Base-by-base conservation (phyloP, 2,329 filamentous ascomycete species). In the Pseudogymnoascus sp. region DNA sequence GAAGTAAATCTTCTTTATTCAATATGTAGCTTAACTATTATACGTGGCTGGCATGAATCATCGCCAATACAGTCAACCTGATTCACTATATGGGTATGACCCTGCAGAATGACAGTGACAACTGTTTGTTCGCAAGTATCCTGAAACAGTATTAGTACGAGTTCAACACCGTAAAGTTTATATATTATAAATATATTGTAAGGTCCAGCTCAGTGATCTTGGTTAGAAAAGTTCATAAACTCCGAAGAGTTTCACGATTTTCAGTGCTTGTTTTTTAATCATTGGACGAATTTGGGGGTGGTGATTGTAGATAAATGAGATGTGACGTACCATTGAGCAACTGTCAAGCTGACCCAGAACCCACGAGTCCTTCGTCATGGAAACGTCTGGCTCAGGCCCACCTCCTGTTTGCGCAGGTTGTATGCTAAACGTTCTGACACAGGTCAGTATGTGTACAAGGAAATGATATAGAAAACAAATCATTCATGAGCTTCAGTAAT, bases 261-360 rank as follows among this genome's bases (percentile, higher is more conserved):
- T 74, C 72, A 75, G 73, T 74, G 73, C 71, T 53, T 74, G 69
- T 70, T 67, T 72, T 68, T 67, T 74, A 73, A 73, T 74, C 72
- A 72, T 73, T 63, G 63, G 63, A 63, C 28, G 14, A 24, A 16
- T 41, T 22, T 46, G 16, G 43, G 43, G 40, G 11, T 16, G 24
- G 28, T n/a, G 28, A 22, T 35, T 16, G 26, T 31, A 62, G n/a
- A 38, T 26, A 46, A 41, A 40, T 38, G 35, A 35, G 40, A 38
- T 38, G 56, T 5, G 41, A 43, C 41, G 31, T 43, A 61, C 37
- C 35, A 43, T 33, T 59, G 24, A 59, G 60, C 3, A 33, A 50
- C 19, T 53, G 41, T 43, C 37, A 31, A 24, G 35, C 37, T 28
- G 37, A 16, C 37, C 40, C 60, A 50, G 28, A 46, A 22, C 28